These are phyloP conservation scores for Ramaria rubella DNA, from an alignment of 768 basidiomycete genomes.

Conservation along the genomic window DNA sequence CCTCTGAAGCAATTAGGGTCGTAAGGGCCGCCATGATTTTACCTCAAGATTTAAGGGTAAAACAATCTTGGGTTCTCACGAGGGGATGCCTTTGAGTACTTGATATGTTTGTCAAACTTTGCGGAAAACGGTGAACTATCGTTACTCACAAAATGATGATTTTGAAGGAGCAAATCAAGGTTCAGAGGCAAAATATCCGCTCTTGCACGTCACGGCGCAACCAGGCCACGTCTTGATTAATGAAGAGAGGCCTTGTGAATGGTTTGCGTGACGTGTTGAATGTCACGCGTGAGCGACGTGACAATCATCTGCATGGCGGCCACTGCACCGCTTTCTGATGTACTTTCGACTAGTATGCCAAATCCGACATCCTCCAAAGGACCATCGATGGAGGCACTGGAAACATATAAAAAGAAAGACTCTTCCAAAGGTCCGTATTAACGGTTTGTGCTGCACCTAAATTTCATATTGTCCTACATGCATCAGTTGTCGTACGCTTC, in stretches of 20 bases:
- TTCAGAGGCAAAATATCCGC: no score
- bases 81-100: no score
- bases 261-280: no score
- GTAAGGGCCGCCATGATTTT: background rate
- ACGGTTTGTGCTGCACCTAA: background rate
- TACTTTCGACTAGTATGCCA: background rate
- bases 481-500: constrained; percentile 90
- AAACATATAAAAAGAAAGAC: constrained; percentile 84
- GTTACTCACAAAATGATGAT: no score
- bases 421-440: constrained; percentile 56
- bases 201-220: no score
- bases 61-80: no score
- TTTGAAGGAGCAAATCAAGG: no score
- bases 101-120: no score
- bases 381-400: constrained; percentile 60
- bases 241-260: no score
- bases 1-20: constrained; percentile 15
- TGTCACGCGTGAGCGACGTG: background rate
- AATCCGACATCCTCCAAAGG: background rate
- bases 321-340: constrained; percentile 1
- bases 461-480: background rate
- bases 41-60: background rate
- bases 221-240: no score
- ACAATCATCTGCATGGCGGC: background rate
- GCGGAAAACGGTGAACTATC: no score